Evolutionary conservation across 768 basidiomycete genomes (phyloP).

Genomic region (Auriscalpium vulgare): DNA sequence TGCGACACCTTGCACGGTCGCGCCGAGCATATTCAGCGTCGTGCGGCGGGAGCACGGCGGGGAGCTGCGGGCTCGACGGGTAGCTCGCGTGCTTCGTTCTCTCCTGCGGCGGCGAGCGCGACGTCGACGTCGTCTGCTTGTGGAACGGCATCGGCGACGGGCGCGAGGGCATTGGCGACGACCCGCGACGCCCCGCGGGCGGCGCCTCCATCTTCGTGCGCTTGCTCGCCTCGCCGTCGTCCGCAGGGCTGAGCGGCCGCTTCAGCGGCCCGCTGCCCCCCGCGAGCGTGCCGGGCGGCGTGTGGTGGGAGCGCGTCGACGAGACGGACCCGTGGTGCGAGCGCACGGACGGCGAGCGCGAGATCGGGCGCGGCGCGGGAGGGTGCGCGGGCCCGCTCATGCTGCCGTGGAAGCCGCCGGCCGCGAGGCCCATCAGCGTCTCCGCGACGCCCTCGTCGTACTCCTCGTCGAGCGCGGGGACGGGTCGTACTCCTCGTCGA

Average conservation of each 20-base stretch:
- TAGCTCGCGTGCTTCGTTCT: slow-evolving; percentile 25
- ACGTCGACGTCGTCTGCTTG: slow-evolving; percentile 59
- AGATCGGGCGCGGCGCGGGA: slow-evolving; percentile 6
- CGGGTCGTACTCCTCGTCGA: too few species aligned
- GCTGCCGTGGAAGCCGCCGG: slow-evolving; percentile 15
- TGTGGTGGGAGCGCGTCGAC: slow-evolving; percentile 54
- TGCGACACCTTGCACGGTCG: slow-evolving; percentile 39
- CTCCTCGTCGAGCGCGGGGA: slow-evolving; percentile 93
- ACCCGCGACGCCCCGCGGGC: slow-evolving; percentile 36
- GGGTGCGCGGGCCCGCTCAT: slow-evolving; percentile 5
- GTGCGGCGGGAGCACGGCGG: slow-evolving; percentile 62
- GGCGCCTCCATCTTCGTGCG: slow-evolving; percentile 50
- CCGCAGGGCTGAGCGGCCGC: slow-evolving; percentile 59
- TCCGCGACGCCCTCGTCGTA: slow-evolving; percentile 93
- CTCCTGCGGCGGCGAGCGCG: slow-evolving; percentile 51
- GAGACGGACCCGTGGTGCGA: slow-evolving; percentile 57
- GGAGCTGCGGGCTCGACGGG: slow-evolving; percentile 45
- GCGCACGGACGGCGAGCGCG: slow-evolving; percentile 36
- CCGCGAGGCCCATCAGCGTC: slow-evolving; percentile 61
- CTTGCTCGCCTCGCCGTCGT: slow-evolving; percentile 49
- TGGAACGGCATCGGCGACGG: slow-evolving; percentile 71
- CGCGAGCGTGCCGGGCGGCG: slow-evolving; percentile 39
- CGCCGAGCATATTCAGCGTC: too few species aligned
- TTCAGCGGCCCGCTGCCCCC: slow-evolving; percentile 36
- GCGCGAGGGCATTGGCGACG: slow-evolving; percentile 52